Evolutionary conservation across 75 land plant species (phyloP).

Genomic region (Cupressus sempervirens): DNA sequence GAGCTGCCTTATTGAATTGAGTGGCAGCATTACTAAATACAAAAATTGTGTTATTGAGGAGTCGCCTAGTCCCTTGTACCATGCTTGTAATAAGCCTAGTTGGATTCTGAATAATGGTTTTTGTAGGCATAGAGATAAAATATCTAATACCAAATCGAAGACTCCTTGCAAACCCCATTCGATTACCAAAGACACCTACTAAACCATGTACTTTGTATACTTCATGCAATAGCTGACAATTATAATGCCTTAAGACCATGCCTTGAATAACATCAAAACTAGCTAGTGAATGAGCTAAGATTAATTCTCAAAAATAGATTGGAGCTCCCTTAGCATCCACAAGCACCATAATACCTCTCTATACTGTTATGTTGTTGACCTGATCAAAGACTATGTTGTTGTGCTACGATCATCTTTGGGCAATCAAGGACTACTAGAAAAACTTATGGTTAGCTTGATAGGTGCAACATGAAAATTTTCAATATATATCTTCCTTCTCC

Average conservation of each 20-base stretch:
- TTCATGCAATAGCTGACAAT: slow-evolving; percentile 84
- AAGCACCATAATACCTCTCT: slow-evolving; percentile 92
- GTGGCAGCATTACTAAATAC: slow-evolving; percentile 95
- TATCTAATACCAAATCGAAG: slow-evolving; percentile 83
- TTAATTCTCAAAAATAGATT: slow-evolving; percentile 57
- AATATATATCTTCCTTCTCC: slow-evolving; percentile 75
- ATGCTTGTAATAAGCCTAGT: too few relatives aligned
- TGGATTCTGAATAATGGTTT: slow-evolving; percentile 68
- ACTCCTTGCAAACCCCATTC: slow-evolving; percentile 89
- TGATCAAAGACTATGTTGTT: too few relatives aligned
- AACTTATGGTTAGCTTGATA: too few relatives aligned
- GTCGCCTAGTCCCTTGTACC: slow-evolving; percentile 80
- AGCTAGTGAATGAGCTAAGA: slow-evolving; percentile 73
- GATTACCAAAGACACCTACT: slow-evolving; percentile 96
- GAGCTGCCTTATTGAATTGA: slow-evolving; percentile 93
- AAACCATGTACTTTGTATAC: slow-evolving; percentile 95
- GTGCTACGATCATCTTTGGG: too few relatives aligned
- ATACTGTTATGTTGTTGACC: too few relatives aligned
- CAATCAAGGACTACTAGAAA: too few relatives aligned
- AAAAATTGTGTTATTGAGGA: slow-evolving; percentile 81
- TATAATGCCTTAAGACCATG: too few relatives aligned
- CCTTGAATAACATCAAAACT: slow-evolving; percentile 75
- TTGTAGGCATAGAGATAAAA: slow-evolving; percentile 77
- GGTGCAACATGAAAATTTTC: slow-evolving; percentile 72
- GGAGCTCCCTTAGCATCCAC: slow-evolving; percentile 88